Conservation (phyloP, 2,329 filamentous ascomycete species). For the Cordyceps fumosorosea region DNA sequence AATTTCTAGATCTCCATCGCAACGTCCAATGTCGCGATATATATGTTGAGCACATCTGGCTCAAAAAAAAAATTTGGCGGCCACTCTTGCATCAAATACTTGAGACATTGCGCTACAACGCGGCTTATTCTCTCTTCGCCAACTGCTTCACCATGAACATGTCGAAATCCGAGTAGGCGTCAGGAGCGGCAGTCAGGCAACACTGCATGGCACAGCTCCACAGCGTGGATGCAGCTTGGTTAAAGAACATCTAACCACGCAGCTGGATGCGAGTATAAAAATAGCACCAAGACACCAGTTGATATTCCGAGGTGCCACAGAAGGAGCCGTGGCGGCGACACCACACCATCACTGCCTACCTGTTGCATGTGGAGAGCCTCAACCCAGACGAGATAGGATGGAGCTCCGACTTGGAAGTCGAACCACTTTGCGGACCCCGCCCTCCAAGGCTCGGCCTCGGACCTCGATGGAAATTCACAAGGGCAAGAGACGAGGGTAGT, state of each 20-base stretch:
- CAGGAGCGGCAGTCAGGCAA: neutral
- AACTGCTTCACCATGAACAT: neutral
- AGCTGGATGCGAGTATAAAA: constrained; percentile 3
- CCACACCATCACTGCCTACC: neutral
- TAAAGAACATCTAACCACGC: neutral
- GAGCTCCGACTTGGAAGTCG: neutral
- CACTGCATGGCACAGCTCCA: neutral
- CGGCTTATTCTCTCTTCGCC: neutral
- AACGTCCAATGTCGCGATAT: neutral
- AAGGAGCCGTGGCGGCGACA: neutral
- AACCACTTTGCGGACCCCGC: neutral
- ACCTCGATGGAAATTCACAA: neutral
- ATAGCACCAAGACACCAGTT: constrained; percentile 2
- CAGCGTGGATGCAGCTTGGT: neutral
- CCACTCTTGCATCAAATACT: neutral
- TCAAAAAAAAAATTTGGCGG: neutral
- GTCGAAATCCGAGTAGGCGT: neutral
- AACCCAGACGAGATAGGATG: neutral
- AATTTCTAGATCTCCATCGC: neutral
- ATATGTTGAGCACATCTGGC: neutral
- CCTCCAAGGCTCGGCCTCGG: neutral
- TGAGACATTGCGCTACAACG: neutral
- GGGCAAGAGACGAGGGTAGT: neutral
- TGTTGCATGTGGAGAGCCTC: neutral
- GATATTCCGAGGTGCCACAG: neutral